These are phyloP conservation scores for Lobosporangium transversale DNA, from an alignment of 192 early-diverging fungal species.

Conservation along the genomic window DNA sequence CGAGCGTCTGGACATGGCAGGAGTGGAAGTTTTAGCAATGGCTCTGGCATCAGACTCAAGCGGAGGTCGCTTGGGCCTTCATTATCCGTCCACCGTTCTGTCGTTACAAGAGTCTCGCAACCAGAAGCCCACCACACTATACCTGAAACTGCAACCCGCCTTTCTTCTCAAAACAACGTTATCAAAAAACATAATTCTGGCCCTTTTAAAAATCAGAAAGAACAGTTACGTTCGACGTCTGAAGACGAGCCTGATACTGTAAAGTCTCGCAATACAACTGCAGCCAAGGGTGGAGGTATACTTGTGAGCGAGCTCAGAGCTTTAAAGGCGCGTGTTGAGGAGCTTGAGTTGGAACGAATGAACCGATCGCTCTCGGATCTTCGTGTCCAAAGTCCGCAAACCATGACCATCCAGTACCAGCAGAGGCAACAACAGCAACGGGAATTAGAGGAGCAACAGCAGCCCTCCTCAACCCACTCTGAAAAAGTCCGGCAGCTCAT, in stretches of 20 bases:
- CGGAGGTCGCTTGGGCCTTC: conserved; percentile 24
- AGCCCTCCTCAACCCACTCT: conserved; percentile 7
- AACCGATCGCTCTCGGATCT: conserved; percentile 35
- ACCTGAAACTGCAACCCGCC: background rate
- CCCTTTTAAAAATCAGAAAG: conserved; percentile 20
- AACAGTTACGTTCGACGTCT: conserved; percentile 9
- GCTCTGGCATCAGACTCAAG: conserved; percentile 16
- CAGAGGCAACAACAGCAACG: background rate
- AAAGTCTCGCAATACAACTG: conserved; percentile 13
- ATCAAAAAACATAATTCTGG: conserved; percentile 31
- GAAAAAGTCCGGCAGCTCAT: conserved; percentile 24
- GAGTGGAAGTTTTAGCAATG: background rate
- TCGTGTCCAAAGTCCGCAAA: conserved; percentile 25
- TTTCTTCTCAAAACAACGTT: background rate
- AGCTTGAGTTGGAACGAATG: conserved; percentile 46
- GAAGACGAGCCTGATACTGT: conserved; percentile 38
- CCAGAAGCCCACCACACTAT: conserved; percentile 8
- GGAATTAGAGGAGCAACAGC: background rate
- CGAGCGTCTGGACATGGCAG: background rate
- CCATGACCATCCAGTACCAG: background rate
- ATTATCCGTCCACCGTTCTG: conserved; percentile 1
- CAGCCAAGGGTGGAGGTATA: conserved; percentile 8
- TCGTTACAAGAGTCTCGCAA: conserved; percentile 5
- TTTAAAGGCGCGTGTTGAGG: conserved; percentile 39
- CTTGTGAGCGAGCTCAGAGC: conserved; percentile 44